A percentile compares a stretch with the other conserved stretches of the same genome.
These are phyloP conservation scores for Hanseniaspora guilliermondii DNA, from an alignment of 805 yeast species.

Conservation along the genomic window DNA sequence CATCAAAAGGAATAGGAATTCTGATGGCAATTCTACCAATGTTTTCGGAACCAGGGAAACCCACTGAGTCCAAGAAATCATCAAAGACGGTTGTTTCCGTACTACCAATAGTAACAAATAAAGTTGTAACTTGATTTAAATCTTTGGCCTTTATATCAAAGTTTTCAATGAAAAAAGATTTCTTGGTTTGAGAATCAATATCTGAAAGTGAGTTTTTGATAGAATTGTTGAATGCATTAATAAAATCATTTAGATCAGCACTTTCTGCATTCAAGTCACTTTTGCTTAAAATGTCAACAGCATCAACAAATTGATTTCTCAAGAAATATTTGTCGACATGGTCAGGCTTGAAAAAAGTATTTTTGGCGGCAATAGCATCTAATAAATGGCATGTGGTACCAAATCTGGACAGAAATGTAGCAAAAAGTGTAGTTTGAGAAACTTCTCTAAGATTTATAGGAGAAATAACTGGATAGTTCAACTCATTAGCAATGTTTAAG, in stretches of 20 bases:
- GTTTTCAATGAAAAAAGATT: conserved; percentile 1
- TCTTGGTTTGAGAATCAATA: background rate
- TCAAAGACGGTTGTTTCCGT: conserved; percentile 47
- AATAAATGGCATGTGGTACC: conserved; percentile 55
- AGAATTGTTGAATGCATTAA: conserved; percentile 14
- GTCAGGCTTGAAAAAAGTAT: conserved; percentile 4
- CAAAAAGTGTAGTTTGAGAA: conserved; percentile 53
- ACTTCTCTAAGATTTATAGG: conserved; percentile 53
- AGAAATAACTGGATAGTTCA: conserved; percentile 56
- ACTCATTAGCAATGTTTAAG: conserved; percentile 45
- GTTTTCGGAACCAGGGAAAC: conserved; percentile 28
- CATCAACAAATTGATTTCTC: background rate
- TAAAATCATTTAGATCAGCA: conserved; percentile 14
- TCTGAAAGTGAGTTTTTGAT: background rate
- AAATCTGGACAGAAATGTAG: conserved; percentile 47
- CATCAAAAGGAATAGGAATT: conserved; percentile 69
- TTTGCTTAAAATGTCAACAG: conserved; percentile 15
- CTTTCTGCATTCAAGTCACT: conserved; percentile 19
- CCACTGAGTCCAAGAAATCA: conserved; percentile 18
- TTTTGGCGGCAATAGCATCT: conserved; percentile 51
- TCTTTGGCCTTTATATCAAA: conserved; percentile 2
- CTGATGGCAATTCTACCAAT: conserved; percentile 61
- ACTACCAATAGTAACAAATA: conserved; percentile 75
- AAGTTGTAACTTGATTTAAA: conserved; percentile 57
- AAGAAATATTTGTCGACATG: conserved; percentile 5